phyloP scores from a whole-genome alignment of 179 eudicot species.

The Actinidia arguta region DNA sequence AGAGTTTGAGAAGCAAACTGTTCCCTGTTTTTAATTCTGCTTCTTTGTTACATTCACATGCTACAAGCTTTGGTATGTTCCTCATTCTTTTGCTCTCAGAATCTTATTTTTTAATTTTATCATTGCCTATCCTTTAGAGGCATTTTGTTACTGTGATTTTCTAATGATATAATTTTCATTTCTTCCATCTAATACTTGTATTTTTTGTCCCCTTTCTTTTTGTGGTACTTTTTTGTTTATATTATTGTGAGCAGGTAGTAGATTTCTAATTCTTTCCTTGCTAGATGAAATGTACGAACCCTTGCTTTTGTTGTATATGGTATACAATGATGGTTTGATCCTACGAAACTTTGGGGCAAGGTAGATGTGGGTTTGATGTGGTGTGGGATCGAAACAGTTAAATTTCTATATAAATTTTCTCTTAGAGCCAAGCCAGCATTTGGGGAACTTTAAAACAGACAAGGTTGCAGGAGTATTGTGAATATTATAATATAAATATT shows the following conservation, averaged over 20 bases:
- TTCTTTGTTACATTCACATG: conserved; percentile 79
- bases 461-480: too few species aligned
- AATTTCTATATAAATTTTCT: too few species aligned
- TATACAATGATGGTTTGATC: too few species aligned
- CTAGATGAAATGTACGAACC: neutral
- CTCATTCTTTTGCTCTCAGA: neutral
- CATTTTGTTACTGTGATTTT: neutral
- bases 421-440: too few species aligned
- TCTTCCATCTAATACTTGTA: neutral
- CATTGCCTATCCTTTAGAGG: neutral
- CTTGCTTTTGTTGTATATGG: neutral
- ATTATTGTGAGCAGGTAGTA: neutral
- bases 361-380: too few species aligned
- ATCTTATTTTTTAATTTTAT: neutral
- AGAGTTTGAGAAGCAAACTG: conserved; percentile 46
- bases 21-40: conserved; percentile 41
- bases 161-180: neutral
- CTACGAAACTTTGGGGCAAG: too few species aligned
- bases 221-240: neutral
- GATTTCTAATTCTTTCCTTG: neutral
- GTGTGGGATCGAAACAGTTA: too few species aligned
- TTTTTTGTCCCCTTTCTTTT: too few species aligned
- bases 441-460: too few species aligned
- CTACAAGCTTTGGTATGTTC: conserved; percentile 85
- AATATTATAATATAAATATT: too few species aligned